Percentiles rank a stretch among this genome's conserved stretches.
Evolutionary conservation across 257 asterid species (phyloP).

Genomic region (Anisodus acutangulus): DNA sequence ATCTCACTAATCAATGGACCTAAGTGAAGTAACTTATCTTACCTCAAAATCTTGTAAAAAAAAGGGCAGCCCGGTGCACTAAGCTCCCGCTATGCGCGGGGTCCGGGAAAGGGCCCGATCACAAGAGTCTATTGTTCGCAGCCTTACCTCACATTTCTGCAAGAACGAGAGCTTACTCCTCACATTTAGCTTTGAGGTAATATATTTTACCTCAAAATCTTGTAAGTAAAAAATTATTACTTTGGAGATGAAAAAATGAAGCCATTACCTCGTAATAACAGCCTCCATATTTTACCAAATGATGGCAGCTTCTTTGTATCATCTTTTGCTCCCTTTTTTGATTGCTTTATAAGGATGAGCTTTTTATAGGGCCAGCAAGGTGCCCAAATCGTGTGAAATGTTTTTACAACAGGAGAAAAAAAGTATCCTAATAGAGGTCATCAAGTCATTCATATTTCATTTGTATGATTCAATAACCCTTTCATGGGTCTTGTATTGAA

Average conservation of each 20-base stretch:
- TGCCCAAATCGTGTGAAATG: background rate
- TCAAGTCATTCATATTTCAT: background rate
- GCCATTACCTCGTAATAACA: background rate
- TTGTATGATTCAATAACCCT: background rate
- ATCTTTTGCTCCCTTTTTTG: background rate
- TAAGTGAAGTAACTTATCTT: background rate
- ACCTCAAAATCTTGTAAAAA: background rate
- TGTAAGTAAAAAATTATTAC: background rate
- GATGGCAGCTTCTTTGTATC: background rate
- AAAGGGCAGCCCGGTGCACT: no score
- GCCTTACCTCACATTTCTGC: no score
- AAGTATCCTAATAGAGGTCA: background rate
- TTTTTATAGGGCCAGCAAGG: background rate
- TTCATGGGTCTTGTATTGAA: background rate
- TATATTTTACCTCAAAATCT: background rate
- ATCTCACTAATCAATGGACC: background rate
- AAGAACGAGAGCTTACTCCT: no score
- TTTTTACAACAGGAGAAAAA: background rate
- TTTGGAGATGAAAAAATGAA: background rate
- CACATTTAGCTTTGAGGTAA: no score
- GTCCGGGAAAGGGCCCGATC: no score
- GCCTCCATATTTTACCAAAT: background rate
- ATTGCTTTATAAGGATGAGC: background rate
- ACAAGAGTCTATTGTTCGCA: no score
- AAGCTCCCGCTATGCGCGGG: no score